A percentile compares a stretch with the other conserved stretches of the same genome.
Conservation (phyloP, 2,329 filamentous ascomycete species). For the Talaromyces sp. region DNA sequence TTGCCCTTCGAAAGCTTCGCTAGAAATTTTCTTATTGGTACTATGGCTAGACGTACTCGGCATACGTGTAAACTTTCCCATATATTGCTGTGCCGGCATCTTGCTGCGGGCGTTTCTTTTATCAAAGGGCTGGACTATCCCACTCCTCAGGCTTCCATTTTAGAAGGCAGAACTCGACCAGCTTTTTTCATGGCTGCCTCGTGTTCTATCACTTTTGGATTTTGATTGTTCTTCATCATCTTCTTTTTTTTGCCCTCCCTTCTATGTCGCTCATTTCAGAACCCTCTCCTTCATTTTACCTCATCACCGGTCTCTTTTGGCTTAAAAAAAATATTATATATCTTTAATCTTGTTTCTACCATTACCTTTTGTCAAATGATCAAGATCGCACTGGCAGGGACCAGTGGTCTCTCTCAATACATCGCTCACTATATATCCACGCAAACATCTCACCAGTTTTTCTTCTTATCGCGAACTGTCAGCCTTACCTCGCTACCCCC, state of each 20-base stretch:
- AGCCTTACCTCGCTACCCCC: neutral
- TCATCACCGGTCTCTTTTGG: neutral
- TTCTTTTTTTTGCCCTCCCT: neutral
- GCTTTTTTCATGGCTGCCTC: neutral
- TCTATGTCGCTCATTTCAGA: neutral
- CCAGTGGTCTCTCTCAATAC: slow-evolving; percentile 54
- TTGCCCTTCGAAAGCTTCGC: neutral
- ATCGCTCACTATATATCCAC: slow-evolving; percentile 57
- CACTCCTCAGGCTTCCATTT: neutral
- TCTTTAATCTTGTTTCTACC: neutral
- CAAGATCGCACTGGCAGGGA: slow-evolving; percentile 60
- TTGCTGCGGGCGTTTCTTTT: neutral
- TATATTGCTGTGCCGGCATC: neutral
- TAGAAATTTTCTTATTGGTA: neutral
- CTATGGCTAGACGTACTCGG: neutral
- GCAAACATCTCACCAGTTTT: slow-evolving; percentile 60
- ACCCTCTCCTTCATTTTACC: neutral
- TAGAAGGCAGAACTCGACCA: neutral
- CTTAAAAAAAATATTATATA: neutral
- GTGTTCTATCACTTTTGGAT: neutral
- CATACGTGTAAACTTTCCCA: neutral
- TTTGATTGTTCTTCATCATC: neutral
- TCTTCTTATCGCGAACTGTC: slow-evolving; percentile 63
- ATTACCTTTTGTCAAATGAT: slow-evolving; percentile 39
- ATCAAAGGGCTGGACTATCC: neutral